phyloP scores from a whole-genome alignment of 2,329 filamentous ascomycete species.

The Gnomoniopsis smithogilvyi region DNA sequence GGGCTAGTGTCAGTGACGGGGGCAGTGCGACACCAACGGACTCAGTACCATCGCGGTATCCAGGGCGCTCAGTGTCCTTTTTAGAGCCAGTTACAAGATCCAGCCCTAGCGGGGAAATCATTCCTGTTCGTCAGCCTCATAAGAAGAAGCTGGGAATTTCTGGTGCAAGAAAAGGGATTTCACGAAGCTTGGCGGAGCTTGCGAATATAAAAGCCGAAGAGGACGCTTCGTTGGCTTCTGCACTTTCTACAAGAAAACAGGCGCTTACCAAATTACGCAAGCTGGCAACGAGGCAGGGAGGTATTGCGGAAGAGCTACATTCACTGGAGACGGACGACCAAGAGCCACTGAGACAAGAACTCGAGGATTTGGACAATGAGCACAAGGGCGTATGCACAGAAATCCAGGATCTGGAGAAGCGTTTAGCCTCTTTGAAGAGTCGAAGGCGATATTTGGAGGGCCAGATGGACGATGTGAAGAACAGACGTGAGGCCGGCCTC shows the following conservation, averaged over 20 bases:
- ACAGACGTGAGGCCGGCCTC: constrained; percentile 65
- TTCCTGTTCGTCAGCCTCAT: constrained; percentile 59
- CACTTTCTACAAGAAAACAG: constrained; percentile 53
- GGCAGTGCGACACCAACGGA: constrained; percentile 40
- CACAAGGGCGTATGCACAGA: constrained; percentile 53
- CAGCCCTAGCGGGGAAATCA: constrained; percentile 43
- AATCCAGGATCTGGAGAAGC: constrained; percentile 64
- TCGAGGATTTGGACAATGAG: constrained; percentile 57
- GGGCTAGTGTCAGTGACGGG: constrained; percentile 32
- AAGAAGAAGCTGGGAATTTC: constrained; percentile 53
- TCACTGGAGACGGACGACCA: constrained; percentile 53
- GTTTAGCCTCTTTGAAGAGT: constrained; percentile 58
- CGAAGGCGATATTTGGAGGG: constrained; percentile 57
- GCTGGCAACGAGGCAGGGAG: constrained; percentile 47
- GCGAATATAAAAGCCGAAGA: constrained; percentile 67
- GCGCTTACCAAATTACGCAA: constrained; percentile 56
- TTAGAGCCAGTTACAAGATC: constrained; percentile 41
- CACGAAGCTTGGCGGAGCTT: constrained; percentile 60
- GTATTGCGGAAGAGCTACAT: constrained; percentile 49
- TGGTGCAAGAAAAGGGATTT: constrained; percentile 62
- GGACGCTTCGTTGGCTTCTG: constrained; percentile 54
- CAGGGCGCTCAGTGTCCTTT: constrained; percentile 27
- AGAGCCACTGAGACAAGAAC: constrained; percentile 57
- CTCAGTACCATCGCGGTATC: constrained; percentile 31
- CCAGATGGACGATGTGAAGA: constrained; percentile 61